Conservation (phyloP, 805 yeast species). For the Metschnikowia reukaufii region DNA sequence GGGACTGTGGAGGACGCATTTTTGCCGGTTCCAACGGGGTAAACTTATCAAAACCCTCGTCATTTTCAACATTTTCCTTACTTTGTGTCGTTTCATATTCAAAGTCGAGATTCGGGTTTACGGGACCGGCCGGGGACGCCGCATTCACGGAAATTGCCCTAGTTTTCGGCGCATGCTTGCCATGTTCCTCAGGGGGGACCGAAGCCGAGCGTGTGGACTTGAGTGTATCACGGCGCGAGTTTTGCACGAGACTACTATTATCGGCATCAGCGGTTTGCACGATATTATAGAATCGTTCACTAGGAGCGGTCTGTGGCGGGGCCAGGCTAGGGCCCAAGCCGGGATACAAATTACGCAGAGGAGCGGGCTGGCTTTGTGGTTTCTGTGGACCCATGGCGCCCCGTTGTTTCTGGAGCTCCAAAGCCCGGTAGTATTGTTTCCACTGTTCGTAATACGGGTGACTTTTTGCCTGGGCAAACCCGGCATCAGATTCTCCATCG, state of each 20-base stretch:
- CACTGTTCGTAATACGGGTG: conserved; percentile 40
- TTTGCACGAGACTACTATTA: conserved; percentile 20
- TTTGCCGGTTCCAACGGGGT: too few relatives aligned
- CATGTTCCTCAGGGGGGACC: conserved; percentile 27
- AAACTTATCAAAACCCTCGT: too few relatives aligned
- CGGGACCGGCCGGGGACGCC: neutral
- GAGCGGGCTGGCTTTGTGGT: neutral
- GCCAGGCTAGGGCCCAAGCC: neutral
- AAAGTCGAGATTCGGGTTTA: neutral
- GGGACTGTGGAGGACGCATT: neutral
- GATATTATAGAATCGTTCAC: conserved; percentile 4
- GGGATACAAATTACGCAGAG: conserved; percentile 2
- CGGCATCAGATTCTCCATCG: conserved; percentile 13
- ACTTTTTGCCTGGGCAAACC: neutral
- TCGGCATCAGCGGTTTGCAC: conserved; percentile 2
- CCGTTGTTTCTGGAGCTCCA: conserved; percentile 21
- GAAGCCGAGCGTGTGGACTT: conserved; percentile 38
- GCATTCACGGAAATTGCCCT: conserved; percentile 19
- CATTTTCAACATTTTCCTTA: neutral
- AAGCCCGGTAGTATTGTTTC: conserved; percentile 35
- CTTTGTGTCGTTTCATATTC: neutral
- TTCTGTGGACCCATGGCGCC: neutral
- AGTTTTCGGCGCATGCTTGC: neutral
- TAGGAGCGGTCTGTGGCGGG: neutral
- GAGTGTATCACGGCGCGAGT: conserved; percentile 32